Evolutionary conservation across 1,284 basidiomycete genomes (phyloP), one percentile per base, ranked within the genome.

Genomic region (Irpex lacteus): DNA sequence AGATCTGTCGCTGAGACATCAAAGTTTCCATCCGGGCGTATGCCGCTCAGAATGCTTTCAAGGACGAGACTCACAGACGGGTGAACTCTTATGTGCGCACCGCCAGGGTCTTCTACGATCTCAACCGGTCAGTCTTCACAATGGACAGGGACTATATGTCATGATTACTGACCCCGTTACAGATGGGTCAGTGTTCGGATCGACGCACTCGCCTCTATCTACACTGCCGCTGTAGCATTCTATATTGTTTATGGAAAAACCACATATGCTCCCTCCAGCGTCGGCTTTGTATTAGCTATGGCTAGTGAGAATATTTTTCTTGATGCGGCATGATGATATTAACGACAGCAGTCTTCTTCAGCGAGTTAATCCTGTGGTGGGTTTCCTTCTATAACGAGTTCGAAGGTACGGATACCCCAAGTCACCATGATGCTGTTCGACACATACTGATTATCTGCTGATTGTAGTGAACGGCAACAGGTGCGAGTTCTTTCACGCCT

Each of bases 1-100:
- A 1, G 1, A 11, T 4, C 5, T 15, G 34, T 21, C 1, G 18
- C 11, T 37, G 32, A 34, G 13, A 1, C 19, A 0, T 36, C 56
- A 9, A 63, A 87, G 87, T 82, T 3, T 89, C 87, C 2, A 84
- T 90, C 60, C 82, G 88, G 21, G 86, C 86, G 6, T 88, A 85
- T 68, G 81, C 81, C 5, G 84, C 82, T 15, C 80, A 88, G 70
- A 62, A 74, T 26, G 68, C 74, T 0, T 86, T 87, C 75, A 78
- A 73, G 62, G 58, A 69, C 15, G 82, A 85, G 68, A 81, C 82
- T 2, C 71, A 78, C 60, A 67, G 70, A 4, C 76, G 81, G n/a
- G 81, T 87, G 53, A 79, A 88, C 67, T 76, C 75, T 47, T 86
- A 82, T 69, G 77, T 78, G 1, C 76, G 81, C 47, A 74, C 80